Base-by-base conservation (phyloP, 805 yeast species). In the Candida ovalis region DNA sequence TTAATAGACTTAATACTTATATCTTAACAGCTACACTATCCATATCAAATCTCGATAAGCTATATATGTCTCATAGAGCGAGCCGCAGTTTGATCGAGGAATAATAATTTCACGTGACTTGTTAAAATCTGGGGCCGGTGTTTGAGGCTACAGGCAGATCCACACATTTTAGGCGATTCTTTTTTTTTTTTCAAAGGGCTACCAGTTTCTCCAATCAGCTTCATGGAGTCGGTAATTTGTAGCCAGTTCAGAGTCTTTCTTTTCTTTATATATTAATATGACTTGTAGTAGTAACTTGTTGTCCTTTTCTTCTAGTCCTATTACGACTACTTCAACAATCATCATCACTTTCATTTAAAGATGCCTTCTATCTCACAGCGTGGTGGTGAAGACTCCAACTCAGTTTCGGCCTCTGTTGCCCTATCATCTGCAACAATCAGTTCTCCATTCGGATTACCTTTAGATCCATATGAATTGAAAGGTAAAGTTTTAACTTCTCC, bases 371-470 rank as follows among this genome's bases (percentile, higher is more conserved):
- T 60, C 24, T 47, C 59, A 23, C 58, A 60, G 48, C 55, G 52
- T 32, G 57, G 53, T 22, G 54, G 53, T 22, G 54, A 51, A 35
- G 54, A 50, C 15, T 49, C 58, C 10, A 49, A 50, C 43, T 54
- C 64, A 32, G 53, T 61, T 49, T 47, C 60, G 17, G 50, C 59
- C 19, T 58, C 62, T 18, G 54, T 57, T 36, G 61, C 64, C 9
- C 56, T 70, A 32, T 64, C 73, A 12, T 66, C 74, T 25, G 73
- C 76, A 19, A 68, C 74, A 13, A 56, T 62, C 32, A 64, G 70
- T 27, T 66, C 75, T 43, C 88, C 89, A 8, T 84, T 83, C 62
- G 88, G 86, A 8, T 56, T 78, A 21, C 73, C 81, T n/a, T 68
- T 75, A 19, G 85, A 82, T 60, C 85, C 86, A 8, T 66, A 68